Evolutionary conservation across 2,329 filamentous ascomycete species (phyloP).

Genomic region (Diaporthe sp.): DNA sequence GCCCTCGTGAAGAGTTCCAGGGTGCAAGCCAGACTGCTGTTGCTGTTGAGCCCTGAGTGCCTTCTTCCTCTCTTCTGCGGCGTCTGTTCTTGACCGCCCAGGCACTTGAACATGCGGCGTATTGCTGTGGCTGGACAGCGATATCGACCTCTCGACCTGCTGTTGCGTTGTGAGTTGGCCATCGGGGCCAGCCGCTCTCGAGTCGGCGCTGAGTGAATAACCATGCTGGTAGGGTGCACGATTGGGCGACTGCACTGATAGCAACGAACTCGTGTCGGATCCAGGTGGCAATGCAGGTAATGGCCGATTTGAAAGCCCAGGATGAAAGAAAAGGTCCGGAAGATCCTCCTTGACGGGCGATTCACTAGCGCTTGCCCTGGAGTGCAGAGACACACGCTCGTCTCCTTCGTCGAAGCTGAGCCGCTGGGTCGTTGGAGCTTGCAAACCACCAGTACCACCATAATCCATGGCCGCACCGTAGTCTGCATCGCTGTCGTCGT

Average conservation of each 20-base stretch:
- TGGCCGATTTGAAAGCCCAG: constrained; percentile 78
- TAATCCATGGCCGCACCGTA: constrained; percentile 81
- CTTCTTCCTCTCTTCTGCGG: constrained; percentile 77
- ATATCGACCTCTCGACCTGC: constrained; percentile 80
- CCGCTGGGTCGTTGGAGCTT: constrained; percentile 79
- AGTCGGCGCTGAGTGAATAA: constrained; percentile 64
- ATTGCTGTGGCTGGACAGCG: constrained; percentile 84
- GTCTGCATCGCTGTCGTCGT: constrained; percentile 57
- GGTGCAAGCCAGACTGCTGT: constrained; percentile 65
- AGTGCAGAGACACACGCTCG: constrained; percentile 74
- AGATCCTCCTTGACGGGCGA: constrained; percentile 80
- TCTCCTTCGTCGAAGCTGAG: constrained; percentile 95
- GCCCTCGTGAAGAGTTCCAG: constrained; percentile 67
- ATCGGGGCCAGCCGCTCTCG: constrained; percentile 63
- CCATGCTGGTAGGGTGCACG: constrained; percentile 63
- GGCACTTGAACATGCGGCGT: constrained; percentile 85
- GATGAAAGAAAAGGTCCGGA: constrained; percentile 94
- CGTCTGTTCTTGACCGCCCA: constrained; percentile 94
- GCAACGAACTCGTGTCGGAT: constrained; percentile 71
- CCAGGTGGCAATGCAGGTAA: constrained; percentile 74
- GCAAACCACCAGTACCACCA: constrained; percentile 89
- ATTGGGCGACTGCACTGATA: constrained; percentile 61
- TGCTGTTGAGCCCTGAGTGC: constrained; percentile 65
- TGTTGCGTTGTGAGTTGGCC: constrained; percentile 58
- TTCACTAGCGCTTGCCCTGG: constrained; percentile 72